Evolutionary conservation across 805 yeast species (phyloP).

Genomic region (Kodamaea hsintzibuensis): DNA sequence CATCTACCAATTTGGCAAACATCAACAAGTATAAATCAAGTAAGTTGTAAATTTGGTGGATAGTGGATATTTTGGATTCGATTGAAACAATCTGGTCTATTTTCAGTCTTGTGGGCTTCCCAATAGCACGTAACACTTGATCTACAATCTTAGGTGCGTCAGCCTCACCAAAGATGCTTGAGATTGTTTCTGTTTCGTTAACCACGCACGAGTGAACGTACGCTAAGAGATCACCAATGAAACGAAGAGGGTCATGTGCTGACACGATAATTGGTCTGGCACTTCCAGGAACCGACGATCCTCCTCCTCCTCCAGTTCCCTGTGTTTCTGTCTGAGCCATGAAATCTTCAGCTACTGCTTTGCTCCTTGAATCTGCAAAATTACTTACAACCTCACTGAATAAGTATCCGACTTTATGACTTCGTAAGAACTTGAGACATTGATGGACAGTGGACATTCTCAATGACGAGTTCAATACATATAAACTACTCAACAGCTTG

Average conservation of each 20-base stretch:
- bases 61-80: conserved; percentile 56
- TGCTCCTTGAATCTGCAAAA: conserved; percentile 70
- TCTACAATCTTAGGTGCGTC: conserved; percentile 31
- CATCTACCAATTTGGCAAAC: conserved; percentile 50
- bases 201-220: conserved; percentile 83
- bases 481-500: conserved; percentile 33
- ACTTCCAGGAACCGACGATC: neutral
- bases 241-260: conserved; percentile 79
- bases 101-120: conserved; percentile 60
- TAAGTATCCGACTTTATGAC: conserved; percentile 40
- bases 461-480: conserved; percentile 24
- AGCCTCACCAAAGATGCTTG: conserved; percentile 50
- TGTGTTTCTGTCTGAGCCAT: conserved; percentile 39
- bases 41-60: conserved; percentile 61
- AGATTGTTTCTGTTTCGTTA: conserved; percentile 79
- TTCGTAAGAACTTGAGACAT: conserved; percentile 30
- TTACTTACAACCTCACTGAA: conserved; percentile 61
- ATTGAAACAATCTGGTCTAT: conserved; percentile 68
- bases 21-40: conserved; percentile 69
- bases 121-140: conserved; percentile 47
- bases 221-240: conserved; percentile 84
- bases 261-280: conserved; percentile 58
- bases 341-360: conserved; percentile 66
- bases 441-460: conserved; percentile 29
- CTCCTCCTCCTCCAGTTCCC: neutral